phyloP scores from a whole-genome alignment of 345 rosid species.

The Anacardium occidentale region DNA sequence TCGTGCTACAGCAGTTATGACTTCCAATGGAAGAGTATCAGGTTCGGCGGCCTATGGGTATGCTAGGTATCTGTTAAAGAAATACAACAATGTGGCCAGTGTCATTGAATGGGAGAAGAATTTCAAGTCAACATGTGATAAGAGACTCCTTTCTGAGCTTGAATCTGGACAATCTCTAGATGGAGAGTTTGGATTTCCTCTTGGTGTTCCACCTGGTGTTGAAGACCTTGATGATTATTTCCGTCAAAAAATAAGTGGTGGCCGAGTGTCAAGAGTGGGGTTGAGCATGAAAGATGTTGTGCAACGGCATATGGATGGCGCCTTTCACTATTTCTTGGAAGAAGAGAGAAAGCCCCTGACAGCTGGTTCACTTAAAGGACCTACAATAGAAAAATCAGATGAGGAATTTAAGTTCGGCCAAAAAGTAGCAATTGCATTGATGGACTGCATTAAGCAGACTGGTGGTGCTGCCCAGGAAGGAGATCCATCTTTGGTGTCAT shows the following conservation, averaged over 20 bases:
- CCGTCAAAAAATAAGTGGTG: slow-evolving; percentile 70
- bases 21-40: slow-evolving; percentile 69
- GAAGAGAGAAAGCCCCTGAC: slow-evolving; percentile 64
- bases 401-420: slow-evolving; percentile 81
- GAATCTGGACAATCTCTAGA: slow-evolving; percentile 69
- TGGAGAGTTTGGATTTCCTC: slow-evolving; percentile 71
- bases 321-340: slow-evolving; percentile 47
- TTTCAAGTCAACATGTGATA: slow-evolving; percentile 66
- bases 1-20: slow-evolving; percentile 56
- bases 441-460: slow-evolving; percentile 85
- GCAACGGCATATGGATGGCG: slow-evolving; percentile 69
- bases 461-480: slow-evolving; percentile 99
- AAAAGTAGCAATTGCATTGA: slow-evolving; percentile 62
- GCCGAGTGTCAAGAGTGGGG: slow-evolving; percentile 74
- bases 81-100: slow-evolving; percentile 70
- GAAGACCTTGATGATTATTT: slow-evolving; percentile 84
- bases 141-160: slow-evolving; percentile 84
- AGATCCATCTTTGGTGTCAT: slow-evolving; percentile 90
- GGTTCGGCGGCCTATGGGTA: slow-evolving; percentile 66
- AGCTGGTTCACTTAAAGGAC: slow-evolving; percentile 50
- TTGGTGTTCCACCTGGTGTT: slow-evolving; percentile 80
- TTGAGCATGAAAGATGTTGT: slow-evolving; percentile 78
- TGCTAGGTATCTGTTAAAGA: slow-evolving; percentile 75
- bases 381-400: slow-evolving; percentile 58
- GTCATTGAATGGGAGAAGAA: slow-evolving; percentile 85